phyloP scores from a whole-genome alignment of 371 early-diverging fungal genomes.

The Rhizopus arrhizus region DNA sequence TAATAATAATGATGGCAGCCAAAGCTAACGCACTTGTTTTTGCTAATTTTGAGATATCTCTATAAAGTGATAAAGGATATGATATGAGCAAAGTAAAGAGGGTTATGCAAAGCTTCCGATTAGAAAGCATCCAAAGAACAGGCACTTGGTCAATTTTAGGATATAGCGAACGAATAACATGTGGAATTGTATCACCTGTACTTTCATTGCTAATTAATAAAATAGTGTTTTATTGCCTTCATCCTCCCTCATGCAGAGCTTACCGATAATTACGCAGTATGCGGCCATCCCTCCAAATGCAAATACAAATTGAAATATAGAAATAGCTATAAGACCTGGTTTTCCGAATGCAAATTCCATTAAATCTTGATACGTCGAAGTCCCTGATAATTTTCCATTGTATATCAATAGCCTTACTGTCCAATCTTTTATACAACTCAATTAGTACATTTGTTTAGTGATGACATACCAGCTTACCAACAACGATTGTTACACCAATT shows the following conservation, averaged over 20 bases:
- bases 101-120: slow-evolving; percentile 61
- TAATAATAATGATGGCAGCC: slow-evolving; percentile 73
- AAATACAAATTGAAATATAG: slow-evolving; percentile 80
- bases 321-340: slow-evolving; percentile 68
- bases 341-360: slow-evolving; percentile 76
- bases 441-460: background rate
- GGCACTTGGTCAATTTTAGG: slow-evolving; percentile 60
- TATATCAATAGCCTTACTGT: slow-evolving; percentile 72
- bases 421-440: slow-evolving; percentile 57
- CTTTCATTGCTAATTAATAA: slow-evolving; percentile 11
- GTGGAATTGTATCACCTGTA: slow-evolving; percentile 77
- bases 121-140: slow-evolving; percentile 54
- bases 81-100: slow-evolving; percentile 70
- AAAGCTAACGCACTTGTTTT: slow-evolving; percentile 80
- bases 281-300: slow-evolving; percentile 87
- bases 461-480: slow-evolving; percentile 48
- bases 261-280: slow-evolving; percentile 77
- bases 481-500: slow-evolving; percentile 63
- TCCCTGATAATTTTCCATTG: slow-evolving; percentile 71
- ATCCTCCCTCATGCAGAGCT: slow-evolving; percentile 2
- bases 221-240: background rate
- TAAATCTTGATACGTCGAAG: slow-evolving; percentile 75
- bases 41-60: slow-evolving; percentile 81
- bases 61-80: slow-evolving; percentile 75
- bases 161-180: slow-evolving; percentile 67